Conservation (phyloP, 306 rosid species). For the Arachis stenosperma region DNA sequence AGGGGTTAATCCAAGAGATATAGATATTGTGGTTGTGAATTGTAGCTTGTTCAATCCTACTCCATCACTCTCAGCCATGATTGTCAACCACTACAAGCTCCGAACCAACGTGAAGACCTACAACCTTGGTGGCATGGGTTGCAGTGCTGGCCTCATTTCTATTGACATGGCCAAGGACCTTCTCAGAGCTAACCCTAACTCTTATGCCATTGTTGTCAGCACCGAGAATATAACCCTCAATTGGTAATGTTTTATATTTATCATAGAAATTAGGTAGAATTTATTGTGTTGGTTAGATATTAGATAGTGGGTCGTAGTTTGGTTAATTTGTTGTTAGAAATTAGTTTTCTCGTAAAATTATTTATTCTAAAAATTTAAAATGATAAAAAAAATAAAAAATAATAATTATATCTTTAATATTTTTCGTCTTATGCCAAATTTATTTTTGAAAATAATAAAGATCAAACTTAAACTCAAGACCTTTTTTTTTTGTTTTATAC, state of each 20-base stretch:
- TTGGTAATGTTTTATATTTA: slow-evolving; percentile 47
- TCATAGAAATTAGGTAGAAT: background rate
- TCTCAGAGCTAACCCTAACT: slow-evolving; percentile 61
- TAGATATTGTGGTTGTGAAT: slow-evolving; percentile 81
- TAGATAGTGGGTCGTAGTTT: background rate
- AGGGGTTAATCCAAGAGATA: slow-evolving; percentile 59
- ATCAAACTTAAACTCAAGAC: too few species aligned
- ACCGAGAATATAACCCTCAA: slow-evolving; percentile 80
- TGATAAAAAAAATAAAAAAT: too few species aligned
- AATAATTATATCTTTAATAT: too few species aligned
- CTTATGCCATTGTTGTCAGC: slow-evolving; percentile 78
- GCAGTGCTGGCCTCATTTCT: slow-evolving; percentile 85
- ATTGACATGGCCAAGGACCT: slow-evolving; percentile 76
- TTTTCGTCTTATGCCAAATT: too few species aligned
- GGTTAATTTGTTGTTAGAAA: background rate
- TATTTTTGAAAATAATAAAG: too few species aligned
- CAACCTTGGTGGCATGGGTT: slow-evolving; percentile 95
- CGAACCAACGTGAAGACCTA: slow-evolving; percentile 69
- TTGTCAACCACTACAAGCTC: slow-evolving; percentile 85
- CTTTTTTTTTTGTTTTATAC: too few species aligned
- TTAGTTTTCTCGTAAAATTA: background rate
- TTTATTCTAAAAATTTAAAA: too few species aligned
- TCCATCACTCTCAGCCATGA: slow-evolving; percentile 87
- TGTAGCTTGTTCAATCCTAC: slow-evolving; percentile 88
- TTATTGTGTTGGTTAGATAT: background rate